A percentile compares a stretch with the other conserved stretches of the same genome.
Conservation (phyloP, 495 filamentous ascomycete species). For the Ramalina intermedia region DNA sequence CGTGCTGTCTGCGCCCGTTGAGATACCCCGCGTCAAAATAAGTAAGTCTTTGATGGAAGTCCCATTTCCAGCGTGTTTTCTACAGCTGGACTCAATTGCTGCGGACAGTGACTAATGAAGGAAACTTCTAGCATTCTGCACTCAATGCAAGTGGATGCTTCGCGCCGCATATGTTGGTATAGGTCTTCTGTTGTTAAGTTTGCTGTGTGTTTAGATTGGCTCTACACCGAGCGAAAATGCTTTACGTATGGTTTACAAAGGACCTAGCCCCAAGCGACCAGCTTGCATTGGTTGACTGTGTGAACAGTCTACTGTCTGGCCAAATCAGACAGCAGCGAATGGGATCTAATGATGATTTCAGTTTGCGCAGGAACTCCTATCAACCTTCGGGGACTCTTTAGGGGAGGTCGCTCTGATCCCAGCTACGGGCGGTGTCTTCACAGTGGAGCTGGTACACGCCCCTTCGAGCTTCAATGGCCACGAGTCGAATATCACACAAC, state of each 20-base stretch:
- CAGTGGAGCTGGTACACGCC: conserved; percentile 44
- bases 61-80: too few relatives aligned
- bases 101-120: too few relatives aligned
- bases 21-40: too few relatives aligned
- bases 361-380: conserved; percentile 95
- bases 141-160: conserved; percentile 73
- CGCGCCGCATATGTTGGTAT: conserved; percentile 60
- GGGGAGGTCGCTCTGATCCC: conserved; percentile 89
- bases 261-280: neutral
- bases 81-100: too few relatives aligned
- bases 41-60: too few relatives aligned
- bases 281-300: neutral
- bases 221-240: neutral
- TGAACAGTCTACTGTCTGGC: too few relatives aligned
- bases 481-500: neutral
- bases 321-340: too few relatives aligned
- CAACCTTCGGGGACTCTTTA: conserved; percentile 76
- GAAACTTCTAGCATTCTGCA: neutral
- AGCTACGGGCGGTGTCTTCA: conserved; percentile 70
- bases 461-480: neutral
- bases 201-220: neutral
- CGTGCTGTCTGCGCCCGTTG: too few relatives aligned
- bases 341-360: conserved; percentile 18
- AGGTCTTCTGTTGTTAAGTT: neutral
- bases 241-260: neutral